These are phyloP conservation scores for Globisporangium rhizosaccharum DNA, from an alignment of 352 stramenopile species.

Conservation along the genomic window DNA sequence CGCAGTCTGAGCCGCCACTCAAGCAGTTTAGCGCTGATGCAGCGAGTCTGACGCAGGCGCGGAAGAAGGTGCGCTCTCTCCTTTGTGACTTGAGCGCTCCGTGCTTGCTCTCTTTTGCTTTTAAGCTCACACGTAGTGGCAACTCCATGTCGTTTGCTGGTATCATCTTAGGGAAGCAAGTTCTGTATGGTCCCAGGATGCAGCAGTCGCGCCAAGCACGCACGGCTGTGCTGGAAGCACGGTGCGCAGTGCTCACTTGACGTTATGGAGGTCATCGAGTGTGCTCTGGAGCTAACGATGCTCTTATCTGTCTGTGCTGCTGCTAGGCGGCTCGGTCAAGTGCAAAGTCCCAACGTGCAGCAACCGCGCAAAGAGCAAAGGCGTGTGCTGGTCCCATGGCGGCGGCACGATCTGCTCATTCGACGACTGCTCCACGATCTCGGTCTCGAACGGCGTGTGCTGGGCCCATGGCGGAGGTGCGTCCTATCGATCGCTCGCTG, in stretches of 20 bases:
- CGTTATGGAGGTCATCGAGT: too few species aligned
- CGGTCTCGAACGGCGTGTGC: slow-evolving; percentile 52
- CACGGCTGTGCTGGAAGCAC: slow-evolving; percentile 44
- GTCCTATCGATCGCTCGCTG: background rate
- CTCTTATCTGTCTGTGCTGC: too few species aligned
- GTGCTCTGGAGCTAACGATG: too few species aligned
- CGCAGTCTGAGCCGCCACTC: background rate
- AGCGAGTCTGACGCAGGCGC: background rate
- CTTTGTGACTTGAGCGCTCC: background rate
- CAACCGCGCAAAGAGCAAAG: slow-evolving; percentile 52
- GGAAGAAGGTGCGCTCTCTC: background rate
- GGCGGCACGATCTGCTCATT: slow-evolving; percentile 42
- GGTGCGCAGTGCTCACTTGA: slow-evolving; percentile 3
- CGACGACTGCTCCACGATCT: slow-evolving; percentile 35
- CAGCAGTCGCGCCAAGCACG: slow-evolving; percentile 42
- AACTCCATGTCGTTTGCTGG: background rate
- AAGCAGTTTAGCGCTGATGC: background rate
- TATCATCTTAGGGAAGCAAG: slow-evolving; percentile 34
- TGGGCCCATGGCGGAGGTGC: slow-evolving; percentile 26
- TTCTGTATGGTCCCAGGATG: slow-evolving; percentile 49
- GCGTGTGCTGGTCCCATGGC: slow-evolving; percentile 54
- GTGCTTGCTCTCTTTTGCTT: too few species aligned
- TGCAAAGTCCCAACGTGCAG: slow-evolving; percentile 42
- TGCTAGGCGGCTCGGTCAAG: slow-evolving; percentile 33
- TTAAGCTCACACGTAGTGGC: too few species aligned